Evolutionary conservation across 2,329 filamentous ascomycete species (phyloP).

Genomic region (Epichloe coenophiala): DNA sequence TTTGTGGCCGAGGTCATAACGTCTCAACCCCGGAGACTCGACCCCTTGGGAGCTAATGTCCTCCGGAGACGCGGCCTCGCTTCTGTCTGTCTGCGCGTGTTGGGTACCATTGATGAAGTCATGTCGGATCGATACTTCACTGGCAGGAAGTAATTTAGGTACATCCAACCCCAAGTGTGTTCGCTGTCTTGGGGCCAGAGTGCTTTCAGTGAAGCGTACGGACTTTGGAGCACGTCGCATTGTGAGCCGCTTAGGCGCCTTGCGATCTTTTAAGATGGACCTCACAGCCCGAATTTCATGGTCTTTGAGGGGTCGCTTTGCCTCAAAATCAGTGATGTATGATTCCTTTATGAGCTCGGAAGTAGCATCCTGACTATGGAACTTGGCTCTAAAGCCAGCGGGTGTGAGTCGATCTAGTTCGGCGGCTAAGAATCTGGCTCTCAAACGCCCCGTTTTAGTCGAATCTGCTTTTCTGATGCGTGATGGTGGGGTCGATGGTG

Average conservation of each 20-base stretch:
- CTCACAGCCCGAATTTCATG: slow-evolving; percentile 10
- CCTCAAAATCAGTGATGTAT: slow-evolving; percentile 11
- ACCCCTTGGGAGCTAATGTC: neutral
- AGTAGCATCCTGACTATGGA: slow-evolving; percentile 10
- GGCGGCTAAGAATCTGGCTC: slow-evolving; percentile 4
- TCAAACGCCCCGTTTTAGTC: slow-evolving; percentile 6
- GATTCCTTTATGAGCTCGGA: slow-evolving; percentile 10
- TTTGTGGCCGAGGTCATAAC: neutral
- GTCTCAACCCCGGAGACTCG: neutral
- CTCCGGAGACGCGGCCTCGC: neutral
- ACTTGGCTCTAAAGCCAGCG: slow-evolving; percentile 9
- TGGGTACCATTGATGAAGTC: neutral
- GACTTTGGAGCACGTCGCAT: slow-evolving; percentile 13
- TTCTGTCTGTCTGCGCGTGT: neutral
- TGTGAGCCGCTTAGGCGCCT: slow-evolving; percentile 15
- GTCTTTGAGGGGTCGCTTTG: slow-evolving; percentile 9
- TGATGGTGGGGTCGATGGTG: neutral
- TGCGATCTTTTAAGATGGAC: slow-evolving; percentile 17
- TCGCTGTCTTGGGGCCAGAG: slow-evolving; percentile 13
- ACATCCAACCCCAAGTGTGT: slow-evolving; percentile 15
- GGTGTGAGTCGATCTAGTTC: slow-evolving; percentile 8
- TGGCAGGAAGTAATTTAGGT: slow-evolving; percentile 6
- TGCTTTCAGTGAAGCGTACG: slow-evolving; percentile 19
- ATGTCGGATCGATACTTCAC: neutral
- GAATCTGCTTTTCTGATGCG: slow-evolving; percentile 2